These are phyloP conservation scores for Patellaria atrata DNA, from an alignment of 495 filamentous ascomycete species.

Conservation along the genomic window DNA sequence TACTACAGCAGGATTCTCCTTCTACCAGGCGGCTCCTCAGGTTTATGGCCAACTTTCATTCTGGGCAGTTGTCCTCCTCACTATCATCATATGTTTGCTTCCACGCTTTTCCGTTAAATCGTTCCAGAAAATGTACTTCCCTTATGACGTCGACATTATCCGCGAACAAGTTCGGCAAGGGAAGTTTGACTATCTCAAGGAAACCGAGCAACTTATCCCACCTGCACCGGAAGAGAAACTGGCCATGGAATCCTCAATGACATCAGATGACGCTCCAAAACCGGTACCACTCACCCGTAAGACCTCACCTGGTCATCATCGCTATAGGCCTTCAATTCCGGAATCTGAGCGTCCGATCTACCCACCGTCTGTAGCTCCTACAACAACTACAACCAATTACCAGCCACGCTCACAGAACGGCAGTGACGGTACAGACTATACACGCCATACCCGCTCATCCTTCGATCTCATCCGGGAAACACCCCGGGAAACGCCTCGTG, in stretches of 20 bases:
- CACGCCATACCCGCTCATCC: no score
- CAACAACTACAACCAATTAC: constrained; percentile 63
- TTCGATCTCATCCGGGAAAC: no score
- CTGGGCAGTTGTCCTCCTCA: constrained; percentile 69
- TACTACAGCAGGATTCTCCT: constrained; percentile 46
- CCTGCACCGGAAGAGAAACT: constrained; percentile 25
- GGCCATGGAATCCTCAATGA: constrained; percentile 34
- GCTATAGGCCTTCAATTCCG: no score
- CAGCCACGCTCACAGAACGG: constrained; percentile 78
- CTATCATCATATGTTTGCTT: constrained; percentile 61
- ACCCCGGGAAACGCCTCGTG: no score
- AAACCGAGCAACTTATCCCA: constrained; percentile 31
- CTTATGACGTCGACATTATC: constrained; percentile 87
- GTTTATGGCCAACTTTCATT: constrained; percentile 70
- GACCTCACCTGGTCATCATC: constrained; percentile 39
- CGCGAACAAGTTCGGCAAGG: constrained; percentile 78
- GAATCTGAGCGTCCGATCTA: constrained; percentile 80
- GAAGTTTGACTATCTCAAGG: constrained; percentile 57
- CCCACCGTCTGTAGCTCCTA: constrained; percentile 66
- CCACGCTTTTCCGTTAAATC: constrained; percentile 76
- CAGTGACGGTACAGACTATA: constrained; percentile 89
- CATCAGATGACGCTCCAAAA: constrained; percentile 51
- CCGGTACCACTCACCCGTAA: no score
- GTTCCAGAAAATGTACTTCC: constrained; percentile 84
- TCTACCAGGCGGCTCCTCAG: constrained; percentile 65